A percentile compares a stretch with the other conserved stretches of the same genome.
Conservation (phyloP, 768 basidiomycete genomes). For the Suillus brevipes region DNA sequence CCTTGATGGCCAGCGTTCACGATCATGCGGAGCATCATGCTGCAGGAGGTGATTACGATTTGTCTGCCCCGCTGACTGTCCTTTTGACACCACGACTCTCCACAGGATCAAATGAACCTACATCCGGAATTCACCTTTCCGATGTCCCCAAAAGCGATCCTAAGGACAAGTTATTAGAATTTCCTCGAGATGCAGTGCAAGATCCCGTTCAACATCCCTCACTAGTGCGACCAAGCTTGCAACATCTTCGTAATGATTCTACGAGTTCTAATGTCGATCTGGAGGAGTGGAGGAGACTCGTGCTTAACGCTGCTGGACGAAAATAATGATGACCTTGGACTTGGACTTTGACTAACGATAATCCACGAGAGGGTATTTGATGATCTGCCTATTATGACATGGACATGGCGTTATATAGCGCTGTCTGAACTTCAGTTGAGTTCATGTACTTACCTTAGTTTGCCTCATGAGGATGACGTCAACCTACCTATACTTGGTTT, state of each 20-base stretch:
- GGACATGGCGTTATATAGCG: not conserved
- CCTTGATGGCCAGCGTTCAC: slow-evolving; percentile 10
- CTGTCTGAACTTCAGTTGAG: not conserved
- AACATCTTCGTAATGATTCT: slow-evolving; percentile 15
- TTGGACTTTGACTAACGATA: not conserved
- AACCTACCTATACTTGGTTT: not conserved
- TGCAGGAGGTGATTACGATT: not conserved
- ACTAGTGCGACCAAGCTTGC: not conserved
- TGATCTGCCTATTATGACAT: not conserved
- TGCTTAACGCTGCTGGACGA: slow-evolving; percentile 16
- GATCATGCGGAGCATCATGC: slow-evolving; percentile 2
- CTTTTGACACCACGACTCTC: slow-evolving; percentile 9
- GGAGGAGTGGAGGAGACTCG: slow-evolving; percentile 18
- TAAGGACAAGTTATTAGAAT: slow-evolving; percentile 5
- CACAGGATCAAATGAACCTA: slow-evolving; percentile 1
- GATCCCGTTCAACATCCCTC: not conserved
- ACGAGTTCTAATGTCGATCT: slow-evolving; percentile 12
- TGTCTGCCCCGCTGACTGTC: slow-evolving; percentile 11
- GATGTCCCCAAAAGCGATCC: slow-evolving; percentile 6
- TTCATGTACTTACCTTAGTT: not conserved
- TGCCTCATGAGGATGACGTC: slow-evolving; percentile 12
- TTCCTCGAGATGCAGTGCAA: slow-evolving; percentile 6
- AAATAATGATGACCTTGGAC: not conserved
- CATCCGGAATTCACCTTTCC: slow-evolving; percentile 14
- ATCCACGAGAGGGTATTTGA: not conserved